Percentiles rank a stretch among this genome's conserved stretches.
phyloP scores from a whole-genome alignment of 306 rosid species.

The Acacia crassicarpa region DNA sequence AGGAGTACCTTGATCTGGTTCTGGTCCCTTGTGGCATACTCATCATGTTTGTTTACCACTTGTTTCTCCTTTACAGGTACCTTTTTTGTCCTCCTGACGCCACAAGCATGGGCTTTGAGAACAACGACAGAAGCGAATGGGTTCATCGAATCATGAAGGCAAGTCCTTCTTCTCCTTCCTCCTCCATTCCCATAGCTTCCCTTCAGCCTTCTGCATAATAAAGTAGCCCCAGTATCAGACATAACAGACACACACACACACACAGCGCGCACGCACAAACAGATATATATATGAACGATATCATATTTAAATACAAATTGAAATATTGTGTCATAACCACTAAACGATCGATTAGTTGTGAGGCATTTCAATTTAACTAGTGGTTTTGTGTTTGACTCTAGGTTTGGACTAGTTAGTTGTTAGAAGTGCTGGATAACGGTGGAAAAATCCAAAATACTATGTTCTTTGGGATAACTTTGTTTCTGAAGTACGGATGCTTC shows the following conservation, averaged over 20 bases:
- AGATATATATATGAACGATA: too few species aligned
- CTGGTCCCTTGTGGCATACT: conserved; percentile 70
- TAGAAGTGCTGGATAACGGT: too few species aligned
- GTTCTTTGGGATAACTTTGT: background rate
- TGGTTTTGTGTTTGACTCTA: too few species aligned
- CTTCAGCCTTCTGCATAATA: background rate
- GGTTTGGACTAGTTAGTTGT: too few species aligned
- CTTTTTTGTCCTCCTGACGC: conserved; percentile 55
- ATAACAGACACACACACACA: background rate
- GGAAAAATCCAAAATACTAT: too few species aligned
- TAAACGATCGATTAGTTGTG: too few species aligned
- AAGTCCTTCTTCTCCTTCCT: background rate
- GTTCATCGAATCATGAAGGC: conserved; percentile 74
- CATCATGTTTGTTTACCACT: conserved; percentile 66
- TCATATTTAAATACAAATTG: background rate
- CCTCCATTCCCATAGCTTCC: background rate
- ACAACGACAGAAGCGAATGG: conserved; percentile 68
- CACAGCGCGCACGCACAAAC: too few species aligned
- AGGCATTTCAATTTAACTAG: too few species aligned
- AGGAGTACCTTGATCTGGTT: conserved; percentile 21
- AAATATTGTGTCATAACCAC: background rate
- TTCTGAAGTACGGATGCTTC: background rate
- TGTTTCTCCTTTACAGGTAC: conserved; percentile 61
- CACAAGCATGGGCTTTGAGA: conserved; percentile 76
- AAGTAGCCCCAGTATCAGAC: background rate